Evolutionary conservation across 2,329 filamentous ascomycete species (phyloP), one percentile per base, ranked within the genome.

Genomic region (Arthrobotrys pseudoclavata): DNA sequence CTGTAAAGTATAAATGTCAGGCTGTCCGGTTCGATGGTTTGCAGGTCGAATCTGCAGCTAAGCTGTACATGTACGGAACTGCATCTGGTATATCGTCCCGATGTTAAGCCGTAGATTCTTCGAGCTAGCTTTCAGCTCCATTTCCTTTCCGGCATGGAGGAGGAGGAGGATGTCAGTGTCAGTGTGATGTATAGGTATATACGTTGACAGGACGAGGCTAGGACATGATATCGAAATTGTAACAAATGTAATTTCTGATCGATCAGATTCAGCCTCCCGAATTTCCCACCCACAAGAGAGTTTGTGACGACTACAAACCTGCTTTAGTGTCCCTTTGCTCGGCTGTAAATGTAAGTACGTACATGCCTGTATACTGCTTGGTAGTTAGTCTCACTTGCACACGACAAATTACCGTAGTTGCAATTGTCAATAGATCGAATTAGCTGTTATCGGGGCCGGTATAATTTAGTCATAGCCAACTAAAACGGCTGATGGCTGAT

Each of bases 31-130:
- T n/a, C n/a, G n/a, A n/a, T n/a, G n/a, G n/a, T n/a, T n/a, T n/a
- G n/a, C n/a, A n/a, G n/a, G n/a, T n/a, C n/a, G n/a, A n/a, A 34
- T 29, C 40, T 61, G 57, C 40, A 29, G 45, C 18, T 48, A 48
- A 18, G 13, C 13, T n/a, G 7, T 42, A 7, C 3, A 42, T 20
- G 64, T 37, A 40, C 13, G 45, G 18, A 18, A n/a, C 57, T 53
- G 68, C 48, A 64, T 71, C 50, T 64, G 68, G 68, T 50, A 71
- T 47, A 29, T 45, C 31, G 47, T 64, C 20, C 57, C 68, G 68
- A 71, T 12, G 37, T 37, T 40, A 15, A 60, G 12, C 31, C 34
- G 31, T 57, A 9, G 15, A 31, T 12, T 12, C 24, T 12, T 53
- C 10, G 22, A 57, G 18, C 52, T 22, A 37, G 29, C n/a, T 37